These are phyloP conservation scores for Colletotrichum limetticola DNA, from an alignment of 2,329 filamentous ascomycete genomes.

Conservation along the genomic window DNA sequence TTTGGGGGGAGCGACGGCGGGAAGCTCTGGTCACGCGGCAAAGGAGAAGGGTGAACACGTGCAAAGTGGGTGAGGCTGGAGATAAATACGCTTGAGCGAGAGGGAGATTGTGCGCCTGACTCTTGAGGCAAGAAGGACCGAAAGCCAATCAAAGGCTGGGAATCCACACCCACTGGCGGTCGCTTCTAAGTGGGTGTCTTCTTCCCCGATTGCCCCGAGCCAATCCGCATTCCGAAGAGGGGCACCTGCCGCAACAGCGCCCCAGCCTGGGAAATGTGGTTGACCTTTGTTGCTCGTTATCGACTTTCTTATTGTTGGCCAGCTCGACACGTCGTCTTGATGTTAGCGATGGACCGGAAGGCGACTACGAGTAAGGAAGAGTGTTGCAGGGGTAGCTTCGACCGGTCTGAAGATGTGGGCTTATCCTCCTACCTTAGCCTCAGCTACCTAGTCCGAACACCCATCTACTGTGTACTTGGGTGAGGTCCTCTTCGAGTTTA, in stretches of 20 bases:
- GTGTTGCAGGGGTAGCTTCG: slow-evolving; percentile 16
- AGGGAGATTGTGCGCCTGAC: slow-evolving; percentile 26
- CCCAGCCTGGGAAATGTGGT: not conserved
- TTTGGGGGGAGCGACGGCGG: slow-evolving; percentile 27
- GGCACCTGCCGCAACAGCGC: slow-evolving; percentile 27
- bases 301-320: not conserved
- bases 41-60: slow-evolving; percentile 51
- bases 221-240: slow-evolving; percentile 32
- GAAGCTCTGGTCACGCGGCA: slow-evolving; percentile 50
- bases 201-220: slow-evolving; percentile 33
- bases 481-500: not conserved
- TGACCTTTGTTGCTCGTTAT: slow-evolving; percentile 29
- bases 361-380: not conserved
- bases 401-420: slow-evolving; percentile 14
- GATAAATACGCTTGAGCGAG: slow-evolving; percentile 45
- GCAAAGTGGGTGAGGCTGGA: slow-evolving; percentile 49
- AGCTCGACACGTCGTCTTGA: not conserved
- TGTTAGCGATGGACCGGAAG: slow-evolving; percentile 10
- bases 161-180: slow-evolving; percentile 22
- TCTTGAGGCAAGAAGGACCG: slow-evolving; percentile 31
- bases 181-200: slow-evolving; percentile 19
- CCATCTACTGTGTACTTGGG: not conserved
- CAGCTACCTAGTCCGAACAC: not conserved
- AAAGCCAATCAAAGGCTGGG: slow-evolving; percentile 28
- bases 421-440: slow-evolving; percentile 4